A percentile compares a stretch with the other conserved stretches of the same genome.
phyloP scores from a whole-genome alignment of 1,139 yeast species.

The Blastobotrys raffinosifermentans region DNA sequence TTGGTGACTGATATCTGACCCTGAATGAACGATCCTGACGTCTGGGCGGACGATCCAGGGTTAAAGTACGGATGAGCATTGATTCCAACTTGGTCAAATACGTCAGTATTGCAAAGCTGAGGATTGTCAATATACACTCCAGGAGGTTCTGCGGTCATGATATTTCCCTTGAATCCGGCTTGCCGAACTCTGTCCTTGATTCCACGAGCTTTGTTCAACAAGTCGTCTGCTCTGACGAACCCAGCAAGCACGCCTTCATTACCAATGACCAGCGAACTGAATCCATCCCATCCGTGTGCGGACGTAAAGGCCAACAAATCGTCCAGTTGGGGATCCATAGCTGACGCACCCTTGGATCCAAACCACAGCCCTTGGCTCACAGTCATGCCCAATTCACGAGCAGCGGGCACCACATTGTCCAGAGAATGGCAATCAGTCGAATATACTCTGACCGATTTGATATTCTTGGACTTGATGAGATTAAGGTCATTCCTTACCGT shows the following conservation, averaged over 20 bases:
- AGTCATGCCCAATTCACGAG: constrained; percentile 54
- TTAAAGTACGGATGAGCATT: constrained; percentile 88
- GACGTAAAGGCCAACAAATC: constrained; percentile 45
- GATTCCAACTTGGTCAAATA: constrained; percentile 71
- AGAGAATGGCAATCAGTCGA: constrained; percentile 81
- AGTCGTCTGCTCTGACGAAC: constrained; percentile 51
- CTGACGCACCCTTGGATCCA: constrained; percentile 50
- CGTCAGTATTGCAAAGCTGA: constrained; percentile 58
- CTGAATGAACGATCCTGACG: constrained; percentile 67
- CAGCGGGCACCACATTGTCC: constrained; percentile 57
- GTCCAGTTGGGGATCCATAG: constrained; percentile 55
- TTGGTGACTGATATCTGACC: constrained; percentile 54
- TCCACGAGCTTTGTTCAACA: constrained; percentile 54
- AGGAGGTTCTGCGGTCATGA: constrained; percentile 88
- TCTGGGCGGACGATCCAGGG: constrained; percentile 48
- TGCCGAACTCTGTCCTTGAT: constrained; percentile 51
- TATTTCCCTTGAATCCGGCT: constrained; percentile 73
- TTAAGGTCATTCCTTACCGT: constrained; percentile 56
- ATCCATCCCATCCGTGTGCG: constrained; percentile 57
- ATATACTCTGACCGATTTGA: constrained; percentile 62
- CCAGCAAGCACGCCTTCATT: constrained; percentile 76
- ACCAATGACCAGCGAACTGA: constrained; percentile 73
- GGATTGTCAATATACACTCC: constrained; percentile 61
- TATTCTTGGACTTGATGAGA: constrained; percentile 54
- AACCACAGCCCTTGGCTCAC: constrained; percentile 91